Conservation (phyloP, 768 basidiomycete genomes). For the Mycena rebaudengoi region DNA sequence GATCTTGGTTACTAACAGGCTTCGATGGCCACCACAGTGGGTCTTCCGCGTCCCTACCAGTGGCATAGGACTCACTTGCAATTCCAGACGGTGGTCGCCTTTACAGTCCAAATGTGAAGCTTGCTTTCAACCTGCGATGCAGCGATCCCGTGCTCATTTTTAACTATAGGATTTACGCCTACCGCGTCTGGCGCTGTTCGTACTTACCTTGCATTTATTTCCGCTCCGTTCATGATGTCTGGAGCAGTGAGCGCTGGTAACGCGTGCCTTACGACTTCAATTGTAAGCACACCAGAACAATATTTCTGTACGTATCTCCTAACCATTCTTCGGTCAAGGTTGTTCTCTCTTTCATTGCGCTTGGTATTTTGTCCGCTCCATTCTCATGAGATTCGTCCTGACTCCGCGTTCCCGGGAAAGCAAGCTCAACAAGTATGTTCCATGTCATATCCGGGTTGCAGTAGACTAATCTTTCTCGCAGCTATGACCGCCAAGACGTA, state of each 20-base stretch:
- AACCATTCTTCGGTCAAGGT: too few species aligned
- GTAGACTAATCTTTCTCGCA: slow-evolving; percentile 11
- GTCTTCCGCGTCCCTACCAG: neutral
- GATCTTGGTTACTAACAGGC: slow-evolving; percentile 30
- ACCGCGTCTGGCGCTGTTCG: slow-evolving; percentile 48
- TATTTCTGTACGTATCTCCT: neutral
- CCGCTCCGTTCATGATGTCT: neutral
- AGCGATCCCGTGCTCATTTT: neutral
- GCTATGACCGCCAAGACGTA: slow-evolving; percentile 45
- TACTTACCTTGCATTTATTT: neutral
- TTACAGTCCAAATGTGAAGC: slow-evolving; percentile 42
- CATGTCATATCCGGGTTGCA: neutral
- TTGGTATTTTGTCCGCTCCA: neutral
- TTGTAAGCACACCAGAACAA: slow-evolving; percentile 19
- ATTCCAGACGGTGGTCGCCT: slow-evolving; percentile 41
- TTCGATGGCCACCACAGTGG: slow-evolving; percentile 44
- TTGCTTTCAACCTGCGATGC: neutral
- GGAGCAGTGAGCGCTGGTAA: slow-evolving; percentile 41
- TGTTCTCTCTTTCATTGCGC: slow-evolving; percentile 16
- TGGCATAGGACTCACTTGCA: too few species aligned
- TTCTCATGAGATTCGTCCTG: neutral
- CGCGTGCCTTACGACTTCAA: slow-evolving; percentile 37
- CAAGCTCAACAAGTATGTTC: slow-evolving; percentile 13
- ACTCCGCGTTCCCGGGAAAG: neutral
- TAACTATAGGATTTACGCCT: slow-evolving; percentile 40